Evolutionary conservation across 1,284 basidiomycete species (phyloP).

Genomic region (Laetiporus sulphureus): DNA sequence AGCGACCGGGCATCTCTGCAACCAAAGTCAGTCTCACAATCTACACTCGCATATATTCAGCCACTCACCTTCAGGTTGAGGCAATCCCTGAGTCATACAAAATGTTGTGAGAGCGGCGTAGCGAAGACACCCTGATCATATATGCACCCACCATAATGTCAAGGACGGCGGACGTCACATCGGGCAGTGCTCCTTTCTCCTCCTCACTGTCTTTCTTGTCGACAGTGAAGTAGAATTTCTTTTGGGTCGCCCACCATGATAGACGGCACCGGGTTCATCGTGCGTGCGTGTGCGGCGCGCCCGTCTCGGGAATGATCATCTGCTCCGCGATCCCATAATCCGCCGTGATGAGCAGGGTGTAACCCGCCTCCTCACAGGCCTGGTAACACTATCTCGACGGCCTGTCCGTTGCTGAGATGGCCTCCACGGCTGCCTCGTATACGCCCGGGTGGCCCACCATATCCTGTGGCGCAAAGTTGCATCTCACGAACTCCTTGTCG

Average conservation of each 20-base stretch:
- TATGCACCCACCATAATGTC: constrained; percentile 53
- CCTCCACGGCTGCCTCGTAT: constrained; percentile 83
- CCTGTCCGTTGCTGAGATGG: constrained; percentile 77
- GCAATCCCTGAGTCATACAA: no score
- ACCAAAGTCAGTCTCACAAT: constrained; percentile 4
- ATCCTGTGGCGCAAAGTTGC: constrained; percentile 92
- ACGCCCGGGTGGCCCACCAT: constrained; percentile 93
- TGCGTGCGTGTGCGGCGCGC: constrained; percentile 84
- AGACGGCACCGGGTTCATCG: constrained; percentile 80
- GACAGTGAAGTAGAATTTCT: constrained; percentile 39
- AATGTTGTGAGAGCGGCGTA: no score
- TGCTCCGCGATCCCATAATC: constrained; percentile 92
- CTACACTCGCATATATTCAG: background rate
- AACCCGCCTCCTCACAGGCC: constrained; percentile 79
- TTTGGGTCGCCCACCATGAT: constrained; percentile 59
- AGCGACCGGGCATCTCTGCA: constrained; percentile 53
- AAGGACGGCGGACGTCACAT: constrained; percentile 84
- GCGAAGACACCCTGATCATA: no score
- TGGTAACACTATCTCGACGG: constrained; percentile 83
- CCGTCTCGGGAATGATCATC: constrained; percentile 81
- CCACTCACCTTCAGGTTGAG: no score
- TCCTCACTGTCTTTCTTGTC: constrained; percentile 49
- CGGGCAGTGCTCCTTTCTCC: constrained; percentile 71
- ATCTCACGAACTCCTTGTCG: constrained; percentile 86
- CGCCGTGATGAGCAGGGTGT: constrained; percentile 82